These are phyloP conservation scores for Cutaneotrichosporon arboriforme DNA, from an alignment of 1,284 basidiomycete species.

Conservation along the genomic window DNA sequence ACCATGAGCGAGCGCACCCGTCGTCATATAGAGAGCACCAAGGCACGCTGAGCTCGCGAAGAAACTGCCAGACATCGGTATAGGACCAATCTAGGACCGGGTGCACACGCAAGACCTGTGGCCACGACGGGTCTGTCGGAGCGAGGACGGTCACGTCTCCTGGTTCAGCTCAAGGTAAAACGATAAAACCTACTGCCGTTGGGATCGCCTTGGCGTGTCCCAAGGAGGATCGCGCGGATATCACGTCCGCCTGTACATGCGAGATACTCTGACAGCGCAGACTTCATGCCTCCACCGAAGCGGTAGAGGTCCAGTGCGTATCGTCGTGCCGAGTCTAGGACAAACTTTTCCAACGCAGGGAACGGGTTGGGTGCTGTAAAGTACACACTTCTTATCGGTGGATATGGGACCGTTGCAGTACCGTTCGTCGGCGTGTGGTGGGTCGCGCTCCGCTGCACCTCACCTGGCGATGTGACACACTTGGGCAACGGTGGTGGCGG, in stretches of 20 bases:
- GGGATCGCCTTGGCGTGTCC: constrained; percentile 81
- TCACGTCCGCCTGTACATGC: constrained; percentile 41
- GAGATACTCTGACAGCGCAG: constrained; percentile 72
- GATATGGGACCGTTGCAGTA: constrained; percentile 26
- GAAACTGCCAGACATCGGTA: constrained; percentile 79
- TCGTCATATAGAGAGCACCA: constrained; percentile 88
- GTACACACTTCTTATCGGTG: constrained; percentile 73
- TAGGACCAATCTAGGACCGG: constrained; percentile 96
- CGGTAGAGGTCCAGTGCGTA: constrained; percentile 77
- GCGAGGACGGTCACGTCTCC: constrained; percentile 62
- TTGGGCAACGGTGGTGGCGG: constrained; percentile 16
- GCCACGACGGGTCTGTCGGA: constrained; percentile 84
- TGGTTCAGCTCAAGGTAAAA: background rate
- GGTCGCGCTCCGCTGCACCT: constrained; percentile 3
- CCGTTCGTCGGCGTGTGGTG: constrained; percentile 23
- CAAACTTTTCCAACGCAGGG: constrained; percentile 75
- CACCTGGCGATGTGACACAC: background rate
- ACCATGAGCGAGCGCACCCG: constrained; percentile 56
- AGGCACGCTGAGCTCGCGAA: constrained; percentile 66
- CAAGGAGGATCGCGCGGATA: constrained; percentile 76
- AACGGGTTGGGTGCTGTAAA: constrained; percentile 89
- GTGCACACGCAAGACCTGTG: constrained; percentile 81
- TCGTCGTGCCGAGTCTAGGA: constrained; percentile 57
- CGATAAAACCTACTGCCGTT: constrained; percentile 67
- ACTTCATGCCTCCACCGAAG: constrained; percentile 74